phyloP scores from a whole-genome alignment of 495 filamentous ascomycete species.

The Aspergillus egyptiacus region DNA sequence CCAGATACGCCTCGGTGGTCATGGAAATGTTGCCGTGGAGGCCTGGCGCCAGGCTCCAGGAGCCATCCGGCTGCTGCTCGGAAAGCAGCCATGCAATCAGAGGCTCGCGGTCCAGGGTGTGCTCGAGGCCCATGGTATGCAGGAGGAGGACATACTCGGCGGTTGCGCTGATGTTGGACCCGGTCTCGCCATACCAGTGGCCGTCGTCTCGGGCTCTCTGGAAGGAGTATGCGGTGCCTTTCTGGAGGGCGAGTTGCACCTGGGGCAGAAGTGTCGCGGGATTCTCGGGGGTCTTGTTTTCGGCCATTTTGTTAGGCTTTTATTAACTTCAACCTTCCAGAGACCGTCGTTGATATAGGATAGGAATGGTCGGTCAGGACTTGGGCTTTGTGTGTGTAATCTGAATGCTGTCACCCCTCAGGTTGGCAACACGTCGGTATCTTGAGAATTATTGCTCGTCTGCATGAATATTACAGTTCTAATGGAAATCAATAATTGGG shows the following conservation, averaged over 20 bases:
- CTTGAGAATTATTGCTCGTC: too few species aligned
- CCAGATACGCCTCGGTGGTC: slow-evolving; percentile 35
- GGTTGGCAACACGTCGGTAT: too few species aligned
- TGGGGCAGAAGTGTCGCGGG: too few species aligned
- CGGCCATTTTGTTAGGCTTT: too few species aligned
- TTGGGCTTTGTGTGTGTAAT: too few species aligned
- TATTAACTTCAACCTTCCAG: too few species aligned
- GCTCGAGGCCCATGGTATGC: slow-evolving; percentile 19
- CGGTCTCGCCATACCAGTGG: slow-evolving; percentile 33
- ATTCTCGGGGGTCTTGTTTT: too few species aligned
- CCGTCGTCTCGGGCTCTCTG: slow-evolving; percentile 19
- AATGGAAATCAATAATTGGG: too few species aligned
- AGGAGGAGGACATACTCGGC: slow-evolving; percentile 34
- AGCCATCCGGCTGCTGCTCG: slow-evolving; percentile 32
- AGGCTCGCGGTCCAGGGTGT: background rate
- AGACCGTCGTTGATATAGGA: too few species aligned
- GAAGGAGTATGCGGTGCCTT: background rate
- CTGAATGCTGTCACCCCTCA: too few species aligned
- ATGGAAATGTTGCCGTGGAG: slow-evolving; percentile 34
- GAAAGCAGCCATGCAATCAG: slow-evolving; percentile 24
- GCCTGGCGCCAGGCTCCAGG: slow-evolving; percentile 33
- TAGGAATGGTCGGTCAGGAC: too few species aligned
- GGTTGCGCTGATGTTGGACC: slow-evolving; percentile 29
- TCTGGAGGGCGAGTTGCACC: background rate
- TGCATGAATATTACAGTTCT: too few species aligned